Conservation (phyloP, 768 basidiomycete genomes). For the Cystobasidium tubakii region DNA sequence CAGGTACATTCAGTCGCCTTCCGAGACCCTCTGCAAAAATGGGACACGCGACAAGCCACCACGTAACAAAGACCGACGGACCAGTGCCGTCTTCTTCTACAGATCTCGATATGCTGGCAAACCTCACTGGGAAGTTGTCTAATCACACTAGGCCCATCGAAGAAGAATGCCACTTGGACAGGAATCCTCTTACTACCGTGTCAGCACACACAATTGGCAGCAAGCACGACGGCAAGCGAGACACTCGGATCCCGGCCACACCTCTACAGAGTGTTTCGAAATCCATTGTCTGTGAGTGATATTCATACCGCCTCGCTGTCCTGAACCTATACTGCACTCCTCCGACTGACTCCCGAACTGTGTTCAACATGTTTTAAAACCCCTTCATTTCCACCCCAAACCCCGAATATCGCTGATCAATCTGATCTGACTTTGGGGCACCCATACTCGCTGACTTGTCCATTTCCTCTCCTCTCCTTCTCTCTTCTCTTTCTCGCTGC, state of each 20-base stretch:
- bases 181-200: not conserved
- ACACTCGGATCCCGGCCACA: slow-evolving; percentile 2
- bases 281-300: not conserved
- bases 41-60: not conserved
- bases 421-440: not conserved
- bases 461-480: not conserved
- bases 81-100: not conserved
- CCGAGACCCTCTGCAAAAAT: not conserved
- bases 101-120: slow-evolving; percentile 9
- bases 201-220: not conserved
- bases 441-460: too few relatives aligned
- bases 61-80: not conserved
- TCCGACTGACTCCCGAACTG: not conserved
- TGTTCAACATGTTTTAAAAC: not conserved
- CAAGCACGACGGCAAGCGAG: not conserved
- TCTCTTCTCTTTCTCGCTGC: not conserved
- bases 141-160: not conserved
- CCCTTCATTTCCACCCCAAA: not conserved
- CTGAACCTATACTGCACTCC: not conserved
- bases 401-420: not conserved
- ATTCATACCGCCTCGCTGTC: not conserved
- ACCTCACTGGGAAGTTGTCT: not conserved
- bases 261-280: not conserved
- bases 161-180: not conserved
- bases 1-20: not conserved